Base-by-base conservation (phyloP, 2,329 filamentous ascomycete genomes). In the Orbilia javanica region DNA sequence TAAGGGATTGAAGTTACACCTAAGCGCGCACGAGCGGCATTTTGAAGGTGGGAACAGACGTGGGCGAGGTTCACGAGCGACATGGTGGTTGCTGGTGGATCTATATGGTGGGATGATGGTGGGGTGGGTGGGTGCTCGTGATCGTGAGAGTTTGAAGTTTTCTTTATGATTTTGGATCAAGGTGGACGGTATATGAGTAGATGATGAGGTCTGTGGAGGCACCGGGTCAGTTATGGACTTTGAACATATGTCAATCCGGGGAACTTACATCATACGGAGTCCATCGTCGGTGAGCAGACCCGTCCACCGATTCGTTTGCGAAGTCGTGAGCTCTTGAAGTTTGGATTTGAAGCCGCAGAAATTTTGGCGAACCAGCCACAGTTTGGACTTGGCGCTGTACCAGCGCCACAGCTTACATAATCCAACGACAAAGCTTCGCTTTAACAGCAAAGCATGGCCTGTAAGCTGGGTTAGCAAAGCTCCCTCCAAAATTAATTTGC, bases 11-110 rank as follows among this genome's bases (percentile, higher is more conserved):
- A 96, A 34, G 94, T 97, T 63, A 97, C 87, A 81, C 91, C 92
- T 0, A 97, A 89, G 0, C 91, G 90, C n/a, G 92, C 93, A 82
- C 90, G 90, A 71, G 92, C 92, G 81, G 92, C 93, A 87, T 97
- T 97, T 84, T 96, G 93, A 72, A 97, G 88, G 86, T 97, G 94
- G 81, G 93, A 94, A 88, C 93, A 96, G 85, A 94, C 90, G 86
- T 95, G 87, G 82, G 90, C 88, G 80, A 97, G 88, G 85, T 91
- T 89, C 83, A 89, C 87, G 85, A 97, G 88, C 82, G 90, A 92
- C 91, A 93, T 92, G 57, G 82, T 85, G 74, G 42, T 20, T 39
- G 42, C n/a, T 31, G 6, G 31, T 29, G 36, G 63, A n/a, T 34
- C 5, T 55, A 11, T 27, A 29, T 50, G 39, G 25, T 27, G 29